Evolutionary conservation across 2,329 filamentous ascomycete species (phyloP).

Genomic region (Aspergillus proliferans): DNA sequence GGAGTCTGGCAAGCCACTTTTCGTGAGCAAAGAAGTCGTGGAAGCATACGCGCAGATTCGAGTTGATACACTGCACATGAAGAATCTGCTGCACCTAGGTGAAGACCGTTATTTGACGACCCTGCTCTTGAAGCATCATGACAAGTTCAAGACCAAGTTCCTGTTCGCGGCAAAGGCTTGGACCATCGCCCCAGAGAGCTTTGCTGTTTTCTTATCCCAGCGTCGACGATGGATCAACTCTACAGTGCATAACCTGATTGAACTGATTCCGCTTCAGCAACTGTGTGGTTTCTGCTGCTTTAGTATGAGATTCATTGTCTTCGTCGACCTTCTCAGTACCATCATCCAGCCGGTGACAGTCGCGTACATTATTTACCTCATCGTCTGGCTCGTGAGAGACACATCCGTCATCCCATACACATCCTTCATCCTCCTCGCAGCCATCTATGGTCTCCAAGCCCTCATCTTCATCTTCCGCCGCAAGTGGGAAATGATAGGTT

Average conservation of each 20-base stretch:
- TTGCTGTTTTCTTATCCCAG: slow-evolving; percentile 91
- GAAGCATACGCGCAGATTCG: slow-evolving; percentile 85
- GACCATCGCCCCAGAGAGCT: slow-evolving; percentile 94
- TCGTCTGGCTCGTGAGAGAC: slow-evolving; percentile 63
- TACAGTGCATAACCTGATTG: slow-evolving; percentile 93
- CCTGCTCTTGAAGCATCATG: slow-evolving; percentile 82
- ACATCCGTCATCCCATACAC: slow-evolving; percentile 67
- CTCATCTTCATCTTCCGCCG: slow-evolving; percentile 94
- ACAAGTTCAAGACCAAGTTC: slow-evolving; percentile 97
- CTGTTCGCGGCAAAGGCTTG: slow-evolving; percentile 86
- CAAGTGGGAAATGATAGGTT: slow-evolving; percentile 99
- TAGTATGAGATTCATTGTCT: slow-evolving; percentile 97
- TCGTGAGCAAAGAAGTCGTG: slow-evolving; percentile 88
- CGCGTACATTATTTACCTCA: slow-evolving; percentile 82
- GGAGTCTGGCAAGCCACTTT: slow-evolving; percentile 90
- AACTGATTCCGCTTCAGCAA: slow-evolving; percentile 86
- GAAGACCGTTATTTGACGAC: slow-evolving; percentile 98
- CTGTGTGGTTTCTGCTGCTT: slow-evolving; percentile 99
- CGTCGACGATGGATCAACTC: slow-evolving; percentile 99
- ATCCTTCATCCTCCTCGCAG: slow-evolving; percentile 82
- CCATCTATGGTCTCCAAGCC: slow-evolving; percentile 95
- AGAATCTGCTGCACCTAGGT: slow-evolving; percentile 92
- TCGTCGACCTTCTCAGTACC: slow-evolving; percentile 86
- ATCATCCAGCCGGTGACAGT: slow-evolving; percentile 87
- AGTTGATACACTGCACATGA: slow-evolving; percentile 97